Evolutionary conservation across 192 early-diverging fungal genomes (phyloP), one percentile per base, ranked within the genome.

Genomic region (Mortierella antarctica): DNA sequence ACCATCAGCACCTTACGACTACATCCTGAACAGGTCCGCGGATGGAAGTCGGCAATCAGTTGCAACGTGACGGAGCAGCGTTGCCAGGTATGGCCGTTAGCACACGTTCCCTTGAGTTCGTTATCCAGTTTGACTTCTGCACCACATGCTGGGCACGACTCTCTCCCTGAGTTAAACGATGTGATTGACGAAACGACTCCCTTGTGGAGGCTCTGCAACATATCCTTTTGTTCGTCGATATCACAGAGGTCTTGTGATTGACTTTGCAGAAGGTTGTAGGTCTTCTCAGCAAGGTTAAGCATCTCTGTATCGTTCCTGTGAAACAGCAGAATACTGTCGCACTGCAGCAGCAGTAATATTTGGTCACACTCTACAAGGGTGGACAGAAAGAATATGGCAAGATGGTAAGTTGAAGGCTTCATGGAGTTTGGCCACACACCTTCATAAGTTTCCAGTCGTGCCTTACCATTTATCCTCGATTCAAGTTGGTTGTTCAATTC

Each of bases 11-110:
- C 55, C 65, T 80, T 80, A 11, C 77, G 70, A 8, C 65, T 39
- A 60, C 77, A 80, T 7, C 77, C 70, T 18, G 61, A 47, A 45
- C 77, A 80, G 1, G 64, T 80, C 6, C 77, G 70, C 4, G 77
- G 77, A 23, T 71, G 70, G 41, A 80, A 80, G 52, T 80, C 77
- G 17, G 77, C 44, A 5, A 80, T 51, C 41, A 80, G 15, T 21
- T 68, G 8, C 49, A 65, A 31, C 14, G 77, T 67, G 14, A 71
- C 21, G 5, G 77, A 62, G 59, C 77, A 80, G 15, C 77, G 64
- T 40, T 51, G 52, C 77, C 77, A 80, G 3, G 44, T 18, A 21
- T 80, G 77, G 5, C 65, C 65, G 57, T 80, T 71, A 1, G 14
- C 18, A 44, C 77, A 80, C 6, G 56, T 63, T 4, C 50, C 77